phyloP scores from a whole-genome alignment of 2,329 filamentous ascomycete species.

The Hymenoscyphus albidus region DNA sequence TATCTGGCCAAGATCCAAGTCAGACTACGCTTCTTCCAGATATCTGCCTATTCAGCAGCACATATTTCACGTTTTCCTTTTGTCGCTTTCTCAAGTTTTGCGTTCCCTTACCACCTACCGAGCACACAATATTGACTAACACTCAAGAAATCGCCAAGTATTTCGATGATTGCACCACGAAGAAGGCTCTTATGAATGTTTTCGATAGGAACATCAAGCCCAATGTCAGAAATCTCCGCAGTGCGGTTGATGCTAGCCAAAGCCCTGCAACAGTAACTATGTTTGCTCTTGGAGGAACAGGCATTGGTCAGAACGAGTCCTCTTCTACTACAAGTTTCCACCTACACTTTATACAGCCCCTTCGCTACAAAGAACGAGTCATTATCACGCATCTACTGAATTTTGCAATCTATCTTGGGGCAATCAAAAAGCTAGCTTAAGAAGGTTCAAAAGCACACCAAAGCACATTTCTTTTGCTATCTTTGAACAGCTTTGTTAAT shows the following conservation, averaged over 20 bases:
- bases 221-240: conserved; percentile 33
- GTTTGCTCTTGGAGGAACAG: conserved; percentile 4
- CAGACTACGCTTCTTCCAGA: not conserved
- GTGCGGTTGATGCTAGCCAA: conserved; percentile 11
- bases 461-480: too few species aligned
- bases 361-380: not conserved
- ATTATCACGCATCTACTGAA: not conserved
- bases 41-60: not conserved
- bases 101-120: not conserved
- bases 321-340: not conserved
- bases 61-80: conserved; percentile 13
- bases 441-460: too few species aligned
- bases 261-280: conserved; percentile 16
- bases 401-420: too few species aligned
- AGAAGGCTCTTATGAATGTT: conserved; percentile 13
- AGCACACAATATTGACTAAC: conserved; percentile 13
- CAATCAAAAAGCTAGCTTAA: too few species aligned
- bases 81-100: not conserved
- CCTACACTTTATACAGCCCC: not conserved
- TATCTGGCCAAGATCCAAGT: not conserved
- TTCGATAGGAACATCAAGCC: conserved; percentile 37
- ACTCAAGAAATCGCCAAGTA: conserved; percentile 18
- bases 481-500: too few species aligned
- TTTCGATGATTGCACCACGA: conserved; percentile 14
- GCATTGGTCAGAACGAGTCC: not conserved